Evolutionary conservation across 2,329 filamentous ascomycete species (phyloP).

Genomic region (Talaromyces sp.): DNA sequence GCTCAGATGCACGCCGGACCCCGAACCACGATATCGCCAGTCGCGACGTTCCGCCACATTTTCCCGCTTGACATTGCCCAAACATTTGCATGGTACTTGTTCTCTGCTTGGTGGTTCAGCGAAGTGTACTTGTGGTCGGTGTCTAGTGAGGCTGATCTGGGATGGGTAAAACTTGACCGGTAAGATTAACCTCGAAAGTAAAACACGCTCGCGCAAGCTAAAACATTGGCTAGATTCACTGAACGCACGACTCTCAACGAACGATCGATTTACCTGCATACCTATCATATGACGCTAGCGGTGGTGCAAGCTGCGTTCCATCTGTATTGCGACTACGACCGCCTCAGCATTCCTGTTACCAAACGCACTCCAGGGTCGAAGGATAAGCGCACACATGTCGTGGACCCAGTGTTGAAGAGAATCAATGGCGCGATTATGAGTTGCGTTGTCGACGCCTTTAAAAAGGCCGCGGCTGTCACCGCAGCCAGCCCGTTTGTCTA

Average conservation of each 20-base stretch:
- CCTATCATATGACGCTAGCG: constrained; percentile 64
- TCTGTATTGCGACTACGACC: constrained; percentile 68
- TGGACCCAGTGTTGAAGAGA: constrained; percentile 32
- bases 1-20: constrained; percentile 72
- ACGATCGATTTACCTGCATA: constrained; percentile 73
- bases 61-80: constrained; percentile 59
- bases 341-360: constrained; percentile 50
- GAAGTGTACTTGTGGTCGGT: constrained; percentile 75
- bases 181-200: constrained; percentile 33
- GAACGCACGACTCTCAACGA: constrained; percentile 80
- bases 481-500: constrained; percentile 56
- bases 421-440: constrained; percentile 30
- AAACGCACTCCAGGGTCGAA: constrained; percentile 27
- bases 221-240: constrained; percentile 32
- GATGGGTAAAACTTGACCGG: constrained; percentile 66
- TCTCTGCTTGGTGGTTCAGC: constrained; percentile 74
- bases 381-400: constrained; percentile 32
- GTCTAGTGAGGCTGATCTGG: constrained; percentile 56
- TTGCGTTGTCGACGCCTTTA: constrained; percentile 27
- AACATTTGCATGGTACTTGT: constrained; percentile 68
- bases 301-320: constrained; percentile 65
- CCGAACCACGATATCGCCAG: constrained; percentile 64
- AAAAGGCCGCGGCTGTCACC: constrained; percentile 35
- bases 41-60: constrained; percentile 58
- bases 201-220: constrained; percentile 6